Conservation (phyloP, 306 rosid species). For the Cicer bijugum region DNA sequence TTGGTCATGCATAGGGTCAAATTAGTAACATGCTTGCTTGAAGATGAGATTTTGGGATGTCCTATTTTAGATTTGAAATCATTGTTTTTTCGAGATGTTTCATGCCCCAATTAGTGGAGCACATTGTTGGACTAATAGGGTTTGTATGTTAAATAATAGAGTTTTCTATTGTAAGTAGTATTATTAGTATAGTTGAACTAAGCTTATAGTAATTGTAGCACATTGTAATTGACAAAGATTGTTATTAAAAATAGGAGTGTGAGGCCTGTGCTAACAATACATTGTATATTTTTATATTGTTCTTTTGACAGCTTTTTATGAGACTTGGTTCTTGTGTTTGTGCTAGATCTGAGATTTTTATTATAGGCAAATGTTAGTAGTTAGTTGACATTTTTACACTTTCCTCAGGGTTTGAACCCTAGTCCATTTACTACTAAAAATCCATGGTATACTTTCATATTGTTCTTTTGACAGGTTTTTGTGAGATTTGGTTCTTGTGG, state of each 20-base stretch:
- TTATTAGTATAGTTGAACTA: background rate
- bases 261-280: too few relatives aligned
- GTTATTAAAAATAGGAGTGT: background rate
- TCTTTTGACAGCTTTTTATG: background rate
- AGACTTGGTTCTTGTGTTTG: conserved; percentile 1
- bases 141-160: background rate
- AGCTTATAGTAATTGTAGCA: background rate
- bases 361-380: too few relatives aligned
- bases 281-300: background rate
- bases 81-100: conserved; percentile 6
- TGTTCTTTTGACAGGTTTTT: background rate
- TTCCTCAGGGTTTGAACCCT: too few relatives aligned
- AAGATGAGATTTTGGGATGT: conserved; percentile 21
- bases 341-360: background rate
- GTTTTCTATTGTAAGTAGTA: background rate
- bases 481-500: background rate
- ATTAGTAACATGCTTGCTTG: background rate
- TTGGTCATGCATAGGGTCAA: background rate
- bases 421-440: too few relatives aligned
- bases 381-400: too few relatives aligned
- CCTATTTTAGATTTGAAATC: conserved; percentile 9
- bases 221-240: conserved; percentile 1
- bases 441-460: background rate
- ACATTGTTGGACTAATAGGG: too few relatives aligned
- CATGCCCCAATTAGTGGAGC: too few relatives aligned